Evolutionary conservation across 2,329 filamentous ascomycete species (phyloP).

Genomic region (Diplodia intermedia): DNA sequence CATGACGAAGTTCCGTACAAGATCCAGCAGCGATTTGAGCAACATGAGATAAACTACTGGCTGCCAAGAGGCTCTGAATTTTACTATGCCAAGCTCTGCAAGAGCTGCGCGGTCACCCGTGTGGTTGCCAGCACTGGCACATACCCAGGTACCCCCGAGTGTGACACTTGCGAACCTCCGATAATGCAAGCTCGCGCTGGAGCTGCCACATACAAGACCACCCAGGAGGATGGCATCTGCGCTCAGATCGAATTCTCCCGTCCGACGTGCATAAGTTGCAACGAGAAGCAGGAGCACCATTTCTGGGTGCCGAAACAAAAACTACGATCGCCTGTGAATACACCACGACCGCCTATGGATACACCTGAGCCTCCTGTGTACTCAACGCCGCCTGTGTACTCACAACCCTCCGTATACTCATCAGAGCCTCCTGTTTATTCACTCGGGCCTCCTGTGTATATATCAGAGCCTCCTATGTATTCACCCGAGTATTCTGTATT

Average conservation of each 20-base stretch:
- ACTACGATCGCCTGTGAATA: background rate
- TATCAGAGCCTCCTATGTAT: no score
- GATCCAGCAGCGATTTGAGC: slow-evolving; percentile 8
- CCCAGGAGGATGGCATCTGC: background rate
- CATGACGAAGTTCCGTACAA: background rate
- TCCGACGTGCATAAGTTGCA: slow-evolving; percentile 6
- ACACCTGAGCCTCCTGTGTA: background rate
- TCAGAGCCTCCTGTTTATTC: no score
- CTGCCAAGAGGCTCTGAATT: background rate
- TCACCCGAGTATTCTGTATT: no score
- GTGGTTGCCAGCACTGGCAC: slow-evolving; percentile 9
- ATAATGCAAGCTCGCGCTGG: slow-evolving; percentile 20
- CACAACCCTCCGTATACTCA: no score
- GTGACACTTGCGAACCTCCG: slow-evolving; percentile 4
- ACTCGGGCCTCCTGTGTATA: no score
- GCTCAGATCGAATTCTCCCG: background rate
- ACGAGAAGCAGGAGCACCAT: slow-evolving; percentile 1
- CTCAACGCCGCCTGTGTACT: background rate
- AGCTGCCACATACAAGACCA: slow-evolving; percentile 1
- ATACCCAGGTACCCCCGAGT: background rate
- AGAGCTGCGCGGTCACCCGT: background rate
- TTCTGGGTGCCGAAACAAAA: slow-evolving; percentile 13
- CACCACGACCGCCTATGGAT: background rate
- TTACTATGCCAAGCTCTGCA: slow-evolving; percentile 20
- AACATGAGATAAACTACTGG: slow-evolving; percentile 21